Percentiles rank a stretch among this genome's conserved stretches.
phyloP scores from a whole-genome alignment of 208 protist genomes.

The Acanthamoeba triangularis region DNA sequence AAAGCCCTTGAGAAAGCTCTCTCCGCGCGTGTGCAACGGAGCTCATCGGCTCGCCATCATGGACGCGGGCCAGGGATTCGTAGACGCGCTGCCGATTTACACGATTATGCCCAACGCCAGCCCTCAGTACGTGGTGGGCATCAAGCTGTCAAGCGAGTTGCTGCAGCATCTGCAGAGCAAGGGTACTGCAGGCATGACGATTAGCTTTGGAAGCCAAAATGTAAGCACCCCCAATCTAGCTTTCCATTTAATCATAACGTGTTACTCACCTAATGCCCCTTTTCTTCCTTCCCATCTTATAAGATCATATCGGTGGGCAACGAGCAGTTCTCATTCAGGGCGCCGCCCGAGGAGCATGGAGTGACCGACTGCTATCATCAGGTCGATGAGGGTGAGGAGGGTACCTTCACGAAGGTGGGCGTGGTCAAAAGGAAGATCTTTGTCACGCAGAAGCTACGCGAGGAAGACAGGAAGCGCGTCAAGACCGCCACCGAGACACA shows the following conservation, averaged over 20 bases:
- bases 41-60: slow-evolving; percentile 32
- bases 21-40: neutral
- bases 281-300: neutral
- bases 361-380: slow-evolving; percentile 54
- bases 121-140: slow-evolving; percentile 49
- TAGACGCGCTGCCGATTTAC: slow-evolving; percentile 50
- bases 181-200: slow-evolving; percentile 33
- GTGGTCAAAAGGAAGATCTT: slow-evolving; percentile 68
- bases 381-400: slow-evolving; percentile 22
- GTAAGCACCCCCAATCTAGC: neutral
- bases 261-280: neutral
- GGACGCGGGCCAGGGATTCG: slow-evolving; percentile 55
- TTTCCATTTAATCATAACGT: neutral
- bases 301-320: slow-evolving; percentile 44
- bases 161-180: slow-evolving; percentile 60
- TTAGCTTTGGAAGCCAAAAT: slow-evolving; percentile 25
- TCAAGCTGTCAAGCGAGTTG: slow-evolving; percentile 57
- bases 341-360: neutral
- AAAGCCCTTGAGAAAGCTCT: neutral
- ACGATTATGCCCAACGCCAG: slow-evolving; percentile 21
- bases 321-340: slow-evolving; percentile 50
- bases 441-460: slow-evolving; percentile 53
- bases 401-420: slow-evolving; percentile 55
- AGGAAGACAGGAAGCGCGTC: slow-evolving; percentile 48
- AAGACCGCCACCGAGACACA: slow-evolving; percentile 47